Base-by-base conservation (phyloP, 176 grass and related monocot species). In the Hyparrhenia diplandra region DNA sequence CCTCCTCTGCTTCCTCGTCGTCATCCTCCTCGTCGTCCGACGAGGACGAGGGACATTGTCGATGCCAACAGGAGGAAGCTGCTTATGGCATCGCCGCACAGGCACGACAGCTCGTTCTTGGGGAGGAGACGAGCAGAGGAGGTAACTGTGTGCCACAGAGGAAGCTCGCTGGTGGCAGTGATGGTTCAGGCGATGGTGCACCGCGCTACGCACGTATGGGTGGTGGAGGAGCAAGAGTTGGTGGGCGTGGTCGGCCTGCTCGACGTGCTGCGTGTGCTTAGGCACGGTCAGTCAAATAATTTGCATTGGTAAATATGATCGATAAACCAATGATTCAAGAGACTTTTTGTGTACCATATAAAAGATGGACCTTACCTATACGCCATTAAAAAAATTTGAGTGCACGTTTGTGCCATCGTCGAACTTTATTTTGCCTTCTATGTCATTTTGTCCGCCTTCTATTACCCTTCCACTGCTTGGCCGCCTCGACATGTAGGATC, bases 81-180 rank as follows among this genome's bases (percentile, higher is more conserved):
- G 5, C 47, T 2, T n/a, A 21, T 54, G n/a, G 7, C 51, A 2
- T 55, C 52, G 52, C 52, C 20, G 21, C 17, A 18, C 10, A 35
- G n/a, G 18, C 23, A 52, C 76, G 40, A 59, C 40, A 9, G 37
- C 83, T 72, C 3, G 43, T 42, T 29, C 32, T 77, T 66, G 85
- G 79, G 89, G 55, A 42, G 81, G 68, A 59, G 84, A 16, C 61
- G 28, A 20, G 42, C 82, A 17, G 84, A 86, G 69, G 81, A 85
- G 13, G 81, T 84, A 2, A 86, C 94, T 73, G 68, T 86, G 66
- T 97, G 94, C 82, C 89, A 67, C 18, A 76, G 67, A 10, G 41
- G 72, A 13, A 97, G 94, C 72, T 97, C 91, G 10, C 85, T 92
- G 57, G 91, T 97, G 87, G 91, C 91, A 12, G 87, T 97, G 35